Base-by-base conservation (phyloP, 1,139 yeast species). In the Taphrina populina region DNA sequence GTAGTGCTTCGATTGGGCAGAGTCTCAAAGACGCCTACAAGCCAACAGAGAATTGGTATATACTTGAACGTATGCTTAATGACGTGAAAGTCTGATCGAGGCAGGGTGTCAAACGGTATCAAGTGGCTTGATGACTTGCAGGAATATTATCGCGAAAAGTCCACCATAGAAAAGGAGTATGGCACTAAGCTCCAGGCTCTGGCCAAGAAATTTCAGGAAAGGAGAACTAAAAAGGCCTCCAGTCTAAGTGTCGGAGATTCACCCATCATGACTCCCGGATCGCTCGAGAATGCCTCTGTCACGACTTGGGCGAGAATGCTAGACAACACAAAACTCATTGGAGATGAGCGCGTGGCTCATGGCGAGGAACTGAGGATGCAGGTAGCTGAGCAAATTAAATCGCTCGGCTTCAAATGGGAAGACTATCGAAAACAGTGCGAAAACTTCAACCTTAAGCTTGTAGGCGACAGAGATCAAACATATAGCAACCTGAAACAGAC, bases 241-340 rank as follows among this genome's bases (percentile, higher is more conserved):
- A 70, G 72, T 20, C 71, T 94, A 32, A 82, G 92, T 34, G 98
- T 94, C 5, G 99, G 99, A 24, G 95, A 88, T 61, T 79, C 80
- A 24, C 98, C 99, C 0, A 79, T 82, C 44, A 78, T 87, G 56
- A 92, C 99, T 0, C 97, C 98, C 0, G 98, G 99, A 0, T 88
- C 96, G 0, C 73, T 92, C 52, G 98, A 94, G 66, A 79, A 87
- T 62, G 96, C 96, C 0, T 78, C 88, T n/a, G 71, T 90, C 62
- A 95, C 88, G n/a, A 80, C 95, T 3, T 92, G 98, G 98, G 86
- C 82, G 46, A 95, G 88, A 62, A 80, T 92, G 11, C 75, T 92
- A 60, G 78, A 87, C 4, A 95, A 88, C 66, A 87, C 96, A 0
- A 96, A 90, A 67, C 74, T 77, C 26, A 78, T 87, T 44, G 84